A percentile compares a stretch with the other conserved stretches of the same genome.
phyloP scores from a whole-genome alignment of 2,329 filamentous ascomycete genomes.

The Ceratocystis variospora region DNA sequence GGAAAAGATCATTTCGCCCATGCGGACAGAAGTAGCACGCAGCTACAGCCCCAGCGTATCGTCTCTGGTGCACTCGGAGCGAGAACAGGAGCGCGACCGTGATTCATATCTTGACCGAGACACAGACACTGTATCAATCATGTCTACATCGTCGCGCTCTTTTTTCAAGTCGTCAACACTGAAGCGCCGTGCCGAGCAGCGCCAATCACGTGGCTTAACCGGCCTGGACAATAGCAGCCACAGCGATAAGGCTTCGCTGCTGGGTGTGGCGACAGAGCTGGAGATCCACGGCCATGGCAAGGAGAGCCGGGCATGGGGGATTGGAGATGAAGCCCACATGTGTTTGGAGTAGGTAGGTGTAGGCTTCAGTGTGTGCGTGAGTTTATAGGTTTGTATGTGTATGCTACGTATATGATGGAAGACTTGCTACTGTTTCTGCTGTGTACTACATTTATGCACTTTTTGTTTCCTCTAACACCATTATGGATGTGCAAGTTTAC shows the following conservation, averaged over 20 bases:
- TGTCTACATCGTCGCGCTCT: constrained; percentile 36
- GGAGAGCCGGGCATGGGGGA: constrained; percentile 54
- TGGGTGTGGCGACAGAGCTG: constrained; percentile 35
- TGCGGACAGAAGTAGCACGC: constrained; percentile 21
- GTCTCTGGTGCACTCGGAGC: constrained; percentile 9
- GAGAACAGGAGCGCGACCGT: background rate
- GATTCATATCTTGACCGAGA: constrained; percentile 20
- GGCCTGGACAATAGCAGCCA: constrained; percentile 29
- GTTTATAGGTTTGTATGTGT: background rate
- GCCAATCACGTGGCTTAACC: constrained; percentile 31
- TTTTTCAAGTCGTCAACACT: constrained; percentile 32
- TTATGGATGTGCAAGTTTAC: too few relatives aligned
- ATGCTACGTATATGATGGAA: background rate
- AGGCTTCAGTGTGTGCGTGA: background rate
- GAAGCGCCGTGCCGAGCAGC: constrained; percentile 30
- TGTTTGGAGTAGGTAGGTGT: constrained; percentile 47
- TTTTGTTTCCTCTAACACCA: background rate
- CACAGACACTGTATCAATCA: constrained; percentile 32
- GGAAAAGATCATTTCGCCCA: constrained; percentile 29
- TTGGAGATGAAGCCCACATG: constrained; percentile 77
- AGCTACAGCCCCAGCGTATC: constrained; percentile 11
- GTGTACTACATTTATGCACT: background rate
- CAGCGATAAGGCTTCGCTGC: constrained; percentile 30
- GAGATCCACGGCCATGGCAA: constrained; percentile 40
- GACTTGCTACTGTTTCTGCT: background rate